A percentile compares a stretch with the other conserved stretches of the same genome.
Conservation (phyloP, 2,329 filamentous ascomycete genomes). For the Colletotrichum melonis region DNA sequence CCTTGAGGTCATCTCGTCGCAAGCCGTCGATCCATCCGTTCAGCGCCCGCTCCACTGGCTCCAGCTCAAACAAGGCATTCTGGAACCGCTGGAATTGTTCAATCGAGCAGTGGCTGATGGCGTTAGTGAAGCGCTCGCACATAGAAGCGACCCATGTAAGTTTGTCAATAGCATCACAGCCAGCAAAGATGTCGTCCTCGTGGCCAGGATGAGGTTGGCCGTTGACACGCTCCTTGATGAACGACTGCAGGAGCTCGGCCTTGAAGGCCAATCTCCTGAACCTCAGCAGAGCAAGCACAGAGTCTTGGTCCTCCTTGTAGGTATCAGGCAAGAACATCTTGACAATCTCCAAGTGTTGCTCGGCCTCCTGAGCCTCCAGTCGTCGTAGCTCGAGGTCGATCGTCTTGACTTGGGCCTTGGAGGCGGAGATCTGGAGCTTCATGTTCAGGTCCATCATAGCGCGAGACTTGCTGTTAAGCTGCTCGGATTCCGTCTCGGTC, state of each 20-base stretch:
- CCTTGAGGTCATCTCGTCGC: slow-evolving; percentile 86
- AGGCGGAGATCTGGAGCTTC: slow-evolving; percentile 89
- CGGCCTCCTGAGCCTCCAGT: slow-evolving; percentile 88
- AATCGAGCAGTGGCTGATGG: slow-evolving; percentile 81
- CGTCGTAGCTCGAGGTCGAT: slow-evolving; percentile 91
- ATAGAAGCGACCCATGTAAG: slow-evolving; percentile 85
- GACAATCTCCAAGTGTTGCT: slow-evolving; percentile 88
- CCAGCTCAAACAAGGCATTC: slow-evolving; percentile 85
- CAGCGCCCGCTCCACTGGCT: slow-evolving; percentile 89
- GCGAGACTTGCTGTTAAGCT: slow-evolving; percentile 86
- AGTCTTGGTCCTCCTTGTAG: slow-evolving; percentile 83
- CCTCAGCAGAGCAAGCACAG: slow-evolving; percentile 86
- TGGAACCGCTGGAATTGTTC: slow-evolving; percentile 84
- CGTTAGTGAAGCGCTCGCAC: slow-evolving; percentile 85
- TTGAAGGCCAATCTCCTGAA: slow-evolving; percentile 93
- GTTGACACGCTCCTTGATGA: slow-evolving; percentile 82
- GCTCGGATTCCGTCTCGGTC: slow-evolving; percentile 91
- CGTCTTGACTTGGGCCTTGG: slow-evolving; percentile 92
- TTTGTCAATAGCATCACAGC: slow-evolving; percentile 86
- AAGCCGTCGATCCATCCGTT: slow-evolving; percentile 90
- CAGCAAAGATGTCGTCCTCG: slow-evolving; percentile 82
- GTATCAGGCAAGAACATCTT: slow-evolving; percentile 89
- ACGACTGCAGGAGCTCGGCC: slow-evolving; percentile 79
- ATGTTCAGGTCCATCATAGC: slow-evolving; percentile 98
- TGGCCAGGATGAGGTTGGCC: slow-evolving; percentile 73